Percentiles rank a stretch among this genome's conserved stretches.
Conservation (phyloP, 139 green algal species). For the Dunaliella sp. region DNA sequence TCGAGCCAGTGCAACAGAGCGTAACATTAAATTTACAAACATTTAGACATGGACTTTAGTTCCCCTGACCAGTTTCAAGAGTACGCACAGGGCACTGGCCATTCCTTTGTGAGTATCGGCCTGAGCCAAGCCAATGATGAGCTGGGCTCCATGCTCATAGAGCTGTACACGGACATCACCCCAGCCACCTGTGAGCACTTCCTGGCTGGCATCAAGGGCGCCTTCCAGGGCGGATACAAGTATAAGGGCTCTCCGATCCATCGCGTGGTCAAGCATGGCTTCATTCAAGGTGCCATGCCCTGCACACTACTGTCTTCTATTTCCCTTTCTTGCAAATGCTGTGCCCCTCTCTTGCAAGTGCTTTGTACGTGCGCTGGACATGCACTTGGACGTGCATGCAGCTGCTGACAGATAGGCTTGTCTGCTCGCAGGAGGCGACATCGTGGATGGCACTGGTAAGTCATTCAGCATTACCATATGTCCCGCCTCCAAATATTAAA, state of each 20-base stretch:
- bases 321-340: too few relatives aligned
- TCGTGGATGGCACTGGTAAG: conserved; percentile 37
- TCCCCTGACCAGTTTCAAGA: not conserved
- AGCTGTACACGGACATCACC: conserved; percentile 20
- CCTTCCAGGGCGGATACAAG: not conserved
- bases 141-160: conserved; percentile 19
- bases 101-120: conserved; percentile 5
- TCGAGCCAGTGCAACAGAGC: too few relatives aligned
- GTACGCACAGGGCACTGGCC: conserved; percentile 16
- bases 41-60: not conserved
- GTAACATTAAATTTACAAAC: too few relatives aligned
- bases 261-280: conserved; percentile 28
- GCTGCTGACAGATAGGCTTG: too few relatives aligned
- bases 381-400: too few relatives aligned
- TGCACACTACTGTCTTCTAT: too few relatives aligned
- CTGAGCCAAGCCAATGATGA: not conserved
- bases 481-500: not conserved
- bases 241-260: conserved; percentile 28
- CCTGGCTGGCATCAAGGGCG: conserved; percentile 2
- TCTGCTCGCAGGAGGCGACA: too few relatives aligned
- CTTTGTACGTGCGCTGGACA: too few relatives aligned
- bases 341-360: too few relatives aligned
- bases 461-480: not conserved
- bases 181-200: conserved; percentile 32
- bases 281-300: too few relatives aligned